Evolutionary conservation across 2,329 filamentous ascomycete species (phyloP), one percentile per base, ranked within the genome.

Genomic region (Escovopsis sp.): DNA sequence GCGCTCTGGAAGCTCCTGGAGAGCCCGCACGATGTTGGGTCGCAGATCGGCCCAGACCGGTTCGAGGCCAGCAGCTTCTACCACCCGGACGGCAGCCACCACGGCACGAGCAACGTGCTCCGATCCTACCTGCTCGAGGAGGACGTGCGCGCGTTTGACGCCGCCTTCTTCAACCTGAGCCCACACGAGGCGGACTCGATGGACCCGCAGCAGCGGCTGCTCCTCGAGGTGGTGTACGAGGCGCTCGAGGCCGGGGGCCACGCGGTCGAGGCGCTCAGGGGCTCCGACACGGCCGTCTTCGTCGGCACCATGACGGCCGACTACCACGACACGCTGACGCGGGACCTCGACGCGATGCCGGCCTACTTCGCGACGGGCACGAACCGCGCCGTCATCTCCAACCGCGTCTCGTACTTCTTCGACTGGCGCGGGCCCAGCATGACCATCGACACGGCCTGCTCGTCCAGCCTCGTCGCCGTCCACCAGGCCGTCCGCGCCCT

Each of bases 391-490:
- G 64, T 68, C 33, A 40, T 67, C 8, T 56, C 65, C 0, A 70
- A 70, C 48, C 57, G 68, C 12, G 49, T 72, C 12, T 68, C 64
- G 1, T 69, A 70, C 49, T 66, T 63, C 40, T 70, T 66, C 46
- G 59, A 72, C 49, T 61, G 70, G 43, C 49, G 51, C 6, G 69
- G 69, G 0, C 64, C 69, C 0, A 66, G 62, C 6, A 55, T 70
- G 48, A 69, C 68, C 1, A 57, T 73, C 2, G 68, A 73, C 42
- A 73, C 70, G 0, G 70, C 65, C 0, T 74, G 70, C 45, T 72
- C 68, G 0, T 62, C 64, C n/a, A 65, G 62, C 38, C 51, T 72
- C 2, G 59, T 67, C 1, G 67, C 67, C 0, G 52, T 73, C 0
- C 65, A 73, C 46, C 56, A 65, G 12, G 39, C 69, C 63, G 38